Evolutionary conservation across 768 basidiomycete species (phyloP).

Genomic region (Trametes gibbosa): DNA sequence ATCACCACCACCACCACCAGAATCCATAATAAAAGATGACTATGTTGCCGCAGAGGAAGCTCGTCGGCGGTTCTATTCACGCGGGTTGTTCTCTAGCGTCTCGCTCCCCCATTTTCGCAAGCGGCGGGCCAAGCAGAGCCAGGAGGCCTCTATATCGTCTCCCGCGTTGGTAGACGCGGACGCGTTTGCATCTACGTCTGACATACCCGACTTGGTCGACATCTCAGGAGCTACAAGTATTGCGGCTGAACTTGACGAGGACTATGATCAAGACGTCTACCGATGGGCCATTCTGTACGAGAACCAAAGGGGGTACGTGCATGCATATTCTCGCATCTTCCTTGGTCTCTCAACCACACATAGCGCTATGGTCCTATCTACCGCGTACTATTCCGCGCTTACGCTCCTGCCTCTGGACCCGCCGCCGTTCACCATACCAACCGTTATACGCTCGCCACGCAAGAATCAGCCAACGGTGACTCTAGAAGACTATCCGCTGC

Average conservation of each 20-base stretch:
- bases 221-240: neutral
- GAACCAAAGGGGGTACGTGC: slow-evolving; percentile 73
- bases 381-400: slow-evolving; percentile 65
- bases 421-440: slow-evolving; percentile 65
- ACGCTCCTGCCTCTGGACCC: slow-evolving; percentile 74
- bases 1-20: slow-evolving; percentile 36
- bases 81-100: slow-evolving; percentile 18
- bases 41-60: slow-evolving; percentile 44
- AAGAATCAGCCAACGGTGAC: slow-evolving; percentile 53
- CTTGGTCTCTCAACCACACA: neutral
- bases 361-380: slow-evolving; percentile 67
- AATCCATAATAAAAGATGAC: slow-evolving; percentile 39
- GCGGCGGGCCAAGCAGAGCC: neutral
- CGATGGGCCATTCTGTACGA: slow-evolving; percentile 80
- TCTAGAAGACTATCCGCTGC: slow-evolving; percentile 65
- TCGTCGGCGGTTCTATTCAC: slow-evolving; percentile 42
- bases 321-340: slow-evolving; percentile 10
- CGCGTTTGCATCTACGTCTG: neutral
- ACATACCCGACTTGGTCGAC: slow-evolving; percentile 2
- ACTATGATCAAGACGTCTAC: slow-evolving; percentile 49
- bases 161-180: neutral
- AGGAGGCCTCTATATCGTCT: slow-evolving; percentile 1
- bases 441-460: slow-evolving; percentile 29
- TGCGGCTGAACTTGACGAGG: slow-evolving; percentile 15
- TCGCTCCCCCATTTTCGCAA: slow-evolving; percentile 12